phyloP scores from a whole-genome alignment of 352 stramenopile species.

The Plasmopara muralis region DNA sequence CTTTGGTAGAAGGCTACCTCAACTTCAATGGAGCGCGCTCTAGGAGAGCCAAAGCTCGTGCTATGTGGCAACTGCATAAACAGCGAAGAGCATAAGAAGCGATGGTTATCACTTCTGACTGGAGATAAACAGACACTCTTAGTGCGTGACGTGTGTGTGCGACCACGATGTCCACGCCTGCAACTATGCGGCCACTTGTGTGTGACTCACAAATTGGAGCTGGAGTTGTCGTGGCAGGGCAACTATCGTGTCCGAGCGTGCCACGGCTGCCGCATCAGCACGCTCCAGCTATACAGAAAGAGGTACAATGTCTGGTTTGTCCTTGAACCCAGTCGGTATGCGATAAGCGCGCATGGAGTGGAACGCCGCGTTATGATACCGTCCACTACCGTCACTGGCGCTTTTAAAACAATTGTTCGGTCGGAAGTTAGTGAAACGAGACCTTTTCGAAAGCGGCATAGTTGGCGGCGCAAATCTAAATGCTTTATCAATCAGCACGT shows the following conservation, averaged over 20 bases:
- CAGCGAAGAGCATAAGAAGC: constrained; percentile 21
- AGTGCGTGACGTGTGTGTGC: constrained; percentile 54
- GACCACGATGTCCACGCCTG: constrained; percentile 36
- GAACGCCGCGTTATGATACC: constrained; percentile 25
- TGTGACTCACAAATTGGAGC: constrained; percentile 36
- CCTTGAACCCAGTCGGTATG: constrained; percentile 22
- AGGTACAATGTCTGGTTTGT: constrained; percentile 61
- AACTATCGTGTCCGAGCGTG: constrained; percentile 41
- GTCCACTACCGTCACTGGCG: not conserved
- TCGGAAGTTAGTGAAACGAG: constrained; percentile 2
- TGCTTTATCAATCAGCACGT: constrained; percentile 28
- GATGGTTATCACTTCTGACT: constrained; percentile 26
- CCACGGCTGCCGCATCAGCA: constrained; percentile 39
- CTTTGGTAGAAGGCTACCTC: not conserved
- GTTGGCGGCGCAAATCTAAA: constrained; percentile 17
- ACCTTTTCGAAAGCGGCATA: constrained; percentile 3
- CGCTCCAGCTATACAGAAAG: constrained; percentile 38
- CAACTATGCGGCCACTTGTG: constrained; percentile 55
- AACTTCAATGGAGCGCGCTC: constrained; percentile 31
- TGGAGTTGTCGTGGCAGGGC: constrained; percentile 43
- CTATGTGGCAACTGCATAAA: constrained; percentile 48
- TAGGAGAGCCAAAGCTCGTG: constrained; percentile 49
- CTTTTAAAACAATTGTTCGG: not conserved
- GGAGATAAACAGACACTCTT: constrained; percentile 32
- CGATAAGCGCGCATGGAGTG: constrained; percentile 18